Percentiles rank a stretch among this genome's conserved stretches.
These are phyloP conservation scores for Haberlea rhodopensis DNA, from an alignment of 257 asterid genomes.

Conservation along the genomic window DNA sequence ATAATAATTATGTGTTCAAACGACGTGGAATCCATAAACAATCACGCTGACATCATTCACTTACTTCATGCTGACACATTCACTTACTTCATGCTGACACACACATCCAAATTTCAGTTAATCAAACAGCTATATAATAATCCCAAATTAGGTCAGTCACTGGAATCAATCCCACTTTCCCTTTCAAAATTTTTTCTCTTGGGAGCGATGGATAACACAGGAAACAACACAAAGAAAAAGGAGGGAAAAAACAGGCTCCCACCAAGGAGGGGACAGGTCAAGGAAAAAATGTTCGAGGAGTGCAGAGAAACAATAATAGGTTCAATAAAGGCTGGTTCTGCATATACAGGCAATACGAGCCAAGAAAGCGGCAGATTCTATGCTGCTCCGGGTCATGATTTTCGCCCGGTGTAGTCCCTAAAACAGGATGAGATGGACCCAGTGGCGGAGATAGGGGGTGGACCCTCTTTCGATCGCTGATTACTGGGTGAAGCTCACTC, in stretches of 20 bases:
- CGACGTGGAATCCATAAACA: neutral
- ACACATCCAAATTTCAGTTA: neutral
- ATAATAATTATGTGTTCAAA: too few relatives aligned
- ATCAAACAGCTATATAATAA: neutral
- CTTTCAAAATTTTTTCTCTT: neutral
- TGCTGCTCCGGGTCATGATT: neutral
- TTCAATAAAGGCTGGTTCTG: neutral
- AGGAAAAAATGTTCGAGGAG: constrained; percentile 20
- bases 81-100: neutral
- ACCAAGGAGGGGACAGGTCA: constrained; percentile 39
- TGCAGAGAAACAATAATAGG: neutral
- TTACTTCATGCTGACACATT: neutral
- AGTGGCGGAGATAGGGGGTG: too few relatives aligned
- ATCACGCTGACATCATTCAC: neutral
- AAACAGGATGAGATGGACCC: neutral
- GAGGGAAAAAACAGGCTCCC: constrained; percentile 13
- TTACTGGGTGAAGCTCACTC: too few relatives aligned
- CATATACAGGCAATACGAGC: neutral
- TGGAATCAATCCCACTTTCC: neutral
- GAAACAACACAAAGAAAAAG: constrained; percentile 12
- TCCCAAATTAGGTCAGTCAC: neutral
- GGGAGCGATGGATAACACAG: constrained; percentile 24
- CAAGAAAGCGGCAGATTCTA: constrained; percentile 7
- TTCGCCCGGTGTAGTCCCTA: neutral
- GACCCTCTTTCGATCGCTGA: too few relatives aligned